These are phyloP conservation scores for Glaciozyma martinii DNA, from an alignment of 768 basidiomycete species.

Conservation along the genomic window DNA sequence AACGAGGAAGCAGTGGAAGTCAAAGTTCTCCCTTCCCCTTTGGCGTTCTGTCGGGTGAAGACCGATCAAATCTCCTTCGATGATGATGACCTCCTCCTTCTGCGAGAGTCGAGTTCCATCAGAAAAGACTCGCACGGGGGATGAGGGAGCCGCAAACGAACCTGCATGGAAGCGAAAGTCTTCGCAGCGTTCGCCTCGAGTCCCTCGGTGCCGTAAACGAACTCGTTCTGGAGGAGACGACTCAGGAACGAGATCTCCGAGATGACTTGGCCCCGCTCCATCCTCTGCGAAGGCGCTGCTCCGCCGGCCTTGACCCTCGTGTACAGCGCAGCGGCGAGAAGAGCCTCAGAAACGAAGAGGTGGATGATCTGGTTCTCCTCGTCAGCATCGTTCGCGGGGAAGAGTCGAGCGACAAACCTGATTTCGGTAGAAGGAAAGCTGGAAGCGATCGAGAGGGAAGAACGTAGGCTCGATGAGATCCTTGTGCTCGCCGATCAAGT, in stretches of 20 bases:
- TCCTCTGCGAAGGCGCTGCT: slow-evolving; percentile 16
- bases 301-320: slow-evolving; percentile 30
- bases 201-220: slow-evolving; percentile 31
- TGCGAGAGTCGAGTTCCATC: background rate
- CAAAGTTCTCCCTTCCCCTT: slow-evolving; percentile 20
- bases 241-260: slow-evolving; percentile 30
- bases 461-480: slow-evolving; percentile 33
- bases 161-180: background rate
- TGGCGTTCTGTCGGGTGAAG: slow-evolving; percentile 21
- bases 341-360: slow-evolving; percentile 31
- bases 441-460: slow-evolving; percentile 29
- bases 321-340: slow-evolving; percentile 25
- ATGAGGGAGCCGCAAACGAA: background rate
- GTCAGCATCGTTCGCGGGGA: background rate
- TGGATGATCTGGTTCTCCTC: slow-evolving; percentile 25
- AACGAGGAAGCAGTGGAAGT: slow-evolving; percentile 33
- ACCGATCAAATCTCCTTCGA: slow-evolving; percentile 16
- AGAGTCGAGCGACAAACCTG: background rate
- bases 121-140: background rate
- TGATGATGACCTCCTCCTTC: slow-evolving; percentile 28
- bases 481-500: slow-evolving; percentile 28
- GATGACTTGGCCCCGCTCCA: slow-evolving; percentile 14
- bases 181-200: slow-evolving; percentile 29
- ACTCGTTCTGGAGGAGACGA: slow-evolving; percentile 33
- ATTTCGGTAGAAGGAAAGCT: slow-evolving; percentile 34